Evolutionary conservation across 2,329 filamentous ascomycete species (phyloP), one percentile per base, ranked within the genome.

Genomic region (Colletotrichum magnum): DNA sequence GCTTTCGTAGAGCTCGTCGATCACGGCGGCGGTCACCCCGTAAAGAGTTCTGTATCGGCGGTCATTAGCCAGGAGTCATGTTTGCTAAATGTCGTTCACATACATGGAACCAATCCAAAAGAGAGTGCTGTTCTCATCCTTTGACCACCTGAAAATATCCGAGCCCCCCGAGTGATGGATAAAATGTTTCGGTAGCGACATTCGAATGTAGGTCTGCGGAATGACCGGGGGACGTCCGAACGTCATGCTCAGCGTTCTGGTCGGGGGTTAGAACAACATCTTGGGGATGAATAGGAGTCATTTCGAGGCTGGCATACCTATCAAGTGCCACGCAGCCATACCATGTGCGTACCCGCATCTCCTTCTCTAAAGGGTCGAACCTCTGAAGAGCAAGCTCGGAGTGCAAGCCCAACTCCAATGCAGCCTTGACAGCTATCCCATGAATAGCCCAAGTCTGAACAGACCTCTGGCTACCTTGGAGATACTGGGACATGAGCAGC

Each of bases 371-470:
- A 0, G 80, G 77, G 0, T 80, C 72, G 50, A 84, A 83, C 0
- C 75, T 69, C 6, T 72, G 74, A 0, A 78, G 76, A 0, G 80
- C 78, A 21, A 82, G 74, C 3, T 75, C 75, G 0, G 83, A 86
- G 67, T 89, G 86, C 0, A 89, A 74, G 0, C 87, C 87, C 2
- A 89, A 76, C 36, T 86, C 83, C 28, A 86, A 77, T 0, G 86
- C 86, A 0, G 83, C 82, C 67, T 82, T 85, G 3, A 88, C 81
- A 0, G 86, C 82, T 0, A 88, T 77, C 0, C 87, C 86, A 69
- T 89, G 87, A 0, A 85, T 79, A 0, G 80, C 85, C 86, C 87
- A 89, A 2, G 87, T 83, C 62, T 87, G 82, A 2, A 87, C 78
- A 0, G 86, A 87, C 21, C 82, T 83, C 45, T 87, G 84, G 0